Conservation (phyloP, 1,284 basidiomycete genomes). For the Athelia psychrophila region DNA sequence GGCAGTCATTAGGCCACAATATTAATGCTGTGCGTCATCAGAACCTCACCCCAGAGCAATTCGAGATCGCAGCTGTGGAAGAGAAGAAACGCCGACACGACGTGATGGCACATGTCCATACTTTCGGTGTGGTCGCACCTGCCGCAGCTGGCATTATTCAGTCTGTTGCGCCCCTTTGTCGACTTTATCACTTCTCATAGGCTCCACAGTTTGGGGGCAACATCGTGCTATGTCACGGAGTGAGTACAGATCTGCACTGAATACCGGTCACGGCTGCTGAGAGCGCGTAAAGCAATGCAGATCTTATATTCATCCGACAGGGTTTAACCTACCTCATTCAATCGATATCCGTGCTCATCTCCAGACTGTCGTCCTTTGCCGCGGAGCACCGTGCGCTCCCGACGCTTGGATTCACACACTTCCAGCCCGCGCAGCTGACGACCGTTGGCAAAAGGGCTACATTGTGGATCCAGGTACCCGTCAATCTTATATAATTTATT, state of each 20-base stretch:
- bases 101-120: constrained; percentile 99
- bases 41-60: constrained; percentile 81
- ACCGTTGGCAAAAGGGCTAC: constrained; percentile 99
- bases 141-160: constrained; percentile 98
- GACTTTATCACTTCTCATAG: constrained; percentile 6
- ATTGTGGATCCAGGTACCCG: constrained; percentile 86
- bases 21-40: constrained; percentile 40
- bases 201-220: constrained; percentile 81
- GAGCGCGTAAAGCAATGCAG: constrained; percentile 72
- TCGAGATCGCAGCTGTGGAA: constrained; percentile 88
- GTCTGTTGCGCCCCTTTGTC: constrained; percentile 39
- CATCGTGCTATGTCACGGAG: constrained; percentile 99
- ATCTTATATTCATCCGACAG: constrained; percentile 93
- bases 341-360: constrained; percentile 89
- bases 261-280: neutral
- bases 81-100: constrained; percentile 99
- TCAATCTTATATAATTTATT: constrained; percentile 5
- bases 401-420: constrained; percentile 97
- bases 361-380: constrained; percentile 81
- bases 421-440: constrained; percentile 97
- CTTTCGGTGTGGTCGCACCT: constrained; percentile 92
- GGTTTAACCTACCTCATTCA: constrained; percentile 84
- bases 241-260: constrained; percentile 35
- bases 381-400: constrained; percentile 73
- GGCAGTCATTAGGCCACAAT: neutral